These are phyloP conservation scores for Verticillium longisporum DNA, from an alignment of 2,329 filamentous ascomycete species.

Conservation along the genomic window DNA sequence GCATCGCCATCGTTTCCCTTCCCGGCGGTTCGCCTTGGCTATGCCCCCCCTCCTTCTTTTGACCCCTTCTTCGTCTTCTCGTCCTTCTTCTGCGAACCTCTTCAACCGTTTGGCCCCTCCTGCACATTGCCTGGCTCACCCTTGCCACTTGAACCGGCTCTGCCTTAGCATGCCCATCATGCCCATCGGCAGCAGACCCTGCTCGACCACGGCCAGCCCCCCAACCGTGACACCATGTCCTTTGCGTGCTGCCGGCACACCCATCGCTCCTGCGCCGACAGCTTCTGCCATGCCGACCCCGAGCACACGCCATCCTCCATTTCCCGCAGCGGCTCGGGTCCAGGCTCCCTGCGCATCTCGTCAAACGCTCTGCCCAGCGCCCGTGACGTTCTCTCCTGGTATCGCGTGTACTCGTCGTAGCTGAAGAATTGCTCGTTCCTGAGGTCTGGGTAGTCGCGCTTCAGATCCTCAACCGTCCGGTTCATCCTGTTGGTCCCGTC, in stretches of 20 bases:
- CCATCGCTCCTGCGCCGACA: constrained; percentile 26
- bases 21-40: neutral
- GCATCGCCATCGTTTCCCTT: neutral
- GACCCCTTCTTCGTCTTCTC: neutral
- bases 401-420: constrained; percentile 28
- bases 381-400: constrained; percentile 23
- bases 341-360: constrained; percentile 19
- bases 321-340: constrained; percentile 15
- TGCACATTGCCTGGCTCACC: constrained; percentile 11
- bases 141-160: constrained; percentile 29
- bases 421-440: constrained; percentile 24
- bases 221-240: constrained; percentile 31
- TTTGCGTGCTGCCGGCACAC: constrained; percentile 26
- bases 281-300: constrained; percentile 6
- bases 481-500: constrained; percentile 2
- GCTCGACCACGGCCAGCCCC: constrained; percentile 30
- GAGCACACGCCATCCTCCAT: constrained; percentile 12
- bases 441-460: constrained; percentile 7
- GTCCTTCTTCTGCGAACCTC: neutral
- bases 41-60: neutral
- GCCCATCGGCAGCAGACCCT: constrained; percentile 30
- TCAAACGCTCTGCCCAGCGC: constrained; percentile 18
- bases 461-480: neutral
- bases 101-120: neutral
- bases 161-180: constrained; percentile 28